Conservation (phyloP, 75 land plant genomes). For the Pinus taeda region DNA sequence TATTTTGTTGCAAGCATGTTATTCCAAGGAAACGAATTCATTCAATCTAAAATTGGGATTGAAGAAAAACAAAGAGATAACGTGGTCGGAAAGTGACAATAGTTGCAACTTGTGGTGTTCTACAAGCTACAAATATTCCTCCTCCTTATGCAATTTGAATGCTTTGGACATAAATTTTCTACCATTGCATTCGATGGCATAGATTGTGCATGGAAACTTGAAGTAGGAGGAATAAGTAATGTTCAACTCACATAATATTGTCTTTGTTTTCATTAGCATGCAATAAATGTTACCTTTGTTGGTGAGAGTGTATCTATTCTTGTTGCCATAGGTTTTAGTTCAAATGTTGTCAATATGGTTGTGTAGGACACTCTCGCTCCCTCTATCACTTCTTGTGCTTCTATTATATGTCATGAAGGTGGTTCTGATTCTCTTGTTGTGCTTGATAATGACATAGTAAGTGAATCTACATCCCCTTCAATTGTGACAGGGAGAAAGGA, state of each 20-base stretch:
- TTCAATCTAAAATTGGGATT: too few species aligned
- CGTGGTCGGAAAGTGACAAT: slow-evolving; percentile 62
- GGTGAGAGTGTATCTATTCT: slow-evolving; percentile 75
- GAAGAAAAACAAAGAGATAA: too few species aligned
- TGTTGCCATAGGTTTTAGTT: slow-evolving; percentile 77
- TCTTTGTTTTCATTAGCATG: slow-evolving; percentile 64
- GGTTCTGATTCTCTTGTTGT: slow-evolving; percentile 84
- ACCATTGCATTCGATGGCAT: slow-evolving; percentile 87
- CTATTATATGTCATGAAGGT: slow-evolving; percentile 94
- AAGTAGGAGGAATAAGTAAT: slow-evolving; percentile 90
- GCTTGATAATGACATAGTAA: slow-evolving; percentile 73
- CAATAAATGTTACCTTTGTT: slow-evolving; percentile 82
- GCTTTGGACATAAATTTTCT: slow-evolving; percentile 86
- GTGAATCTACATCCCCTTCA: slow-evolving; percentile 81
- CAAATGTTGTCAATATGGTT: slow-evolving; percentile 69
- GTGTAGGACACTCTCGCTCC: slow-evolving; percentile 96
- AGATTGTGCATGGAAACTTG: slow-evolving; percentile 92
- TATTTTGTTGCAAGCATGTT: too few species aligned
- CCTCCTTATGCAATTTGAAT: slow-evolving; percentile 95
- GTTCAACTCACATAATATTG: slow-evolving; percentile 79
- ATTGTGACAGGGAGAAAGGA: slow-evolving; percentile 87
- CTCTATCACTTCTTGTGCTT: slow-evolving; percentile 68
- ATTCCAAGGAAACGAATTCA: too few species aligned
- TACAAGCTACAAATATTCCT: slow-evolving; percentile 92
- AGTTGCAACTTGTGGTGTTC: slow-evolving; percentile 92